Conservation (phyloP, 1,284 basidiomycete species). For the Albatrellus sp. region DNA sequence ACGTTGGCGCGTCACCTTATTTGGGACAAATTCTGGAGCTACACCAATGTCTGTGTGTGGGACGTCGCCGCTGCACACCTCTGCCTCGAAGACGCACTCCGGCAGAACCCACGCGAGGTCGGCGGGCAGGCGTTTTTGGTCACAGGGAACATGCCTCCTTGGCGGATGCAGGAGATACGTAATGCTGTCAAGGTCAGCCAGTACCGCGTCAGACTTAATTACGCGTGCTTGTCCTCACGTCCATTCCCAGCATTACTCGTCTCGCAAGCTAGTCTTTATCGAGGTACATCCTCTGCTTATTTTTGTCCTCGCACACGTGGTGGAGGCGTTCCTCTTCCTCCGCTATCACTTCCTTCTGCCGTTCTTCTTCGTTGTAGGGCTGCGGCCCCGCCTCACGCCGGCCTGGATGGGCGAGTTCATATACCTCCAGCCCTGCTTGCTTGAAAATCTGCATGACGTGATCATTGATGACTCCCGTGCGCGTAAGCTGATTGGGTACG, state of each 20-base stretch:
- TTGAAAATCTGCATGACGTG: slow-evolving; percentile 19
- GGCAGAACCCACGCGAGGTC: slow-evolving; percentile 14
- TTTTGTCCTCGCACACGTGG: slow-evolving; percentile 18
- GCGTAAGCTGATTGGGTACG: slow-evolving; percentile 20
- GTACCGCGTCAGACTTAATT: neutral
- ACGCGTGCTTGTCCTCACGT: neutral
- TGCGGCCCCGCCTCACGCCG: slow-evolving; percentile 16
- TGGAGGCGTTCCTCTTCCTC: slow-evolving; percentile 20
- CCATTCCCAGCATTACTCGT: slow-evolving; percentile 17
- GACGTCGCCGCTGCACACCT: slow-evolving; percentile 23
- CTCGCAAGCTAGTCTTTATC: slow-evolving; percentile 15
- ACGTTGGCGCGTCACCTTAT: slow-evolving; percentile 18
- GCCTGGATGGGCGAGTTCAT: slow-evolving; percentile 19
- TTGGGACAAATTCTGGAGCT: slow-evolving; percentile 19
- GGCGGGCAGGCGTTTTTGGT: slow-evolving; percentile 21
- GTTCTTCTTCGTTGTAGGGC: slow-evolving; percentile 11
- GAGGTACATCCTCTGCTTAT: slow-evolving; percentile 19
- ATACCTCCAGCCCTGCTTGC: slow-evolving; percentile 20
- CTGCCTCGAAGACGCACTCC: slow-evolving; percentile 18
- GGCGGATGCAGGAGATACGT: slow-evolving; percentile 18
- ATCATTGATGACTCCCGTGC: slow-evolving; percentile 23
- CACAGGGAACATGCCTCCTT: slow-evolving; percentile 19
- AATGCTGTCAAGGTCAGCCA: slow-evolving; percentile 19
- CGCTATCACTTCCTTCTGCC: slow-evolving; percentile 19
- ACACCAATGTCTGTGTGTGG: slow-evolving; percentile 22